Evolutionary conservation across 257 asterid genomes (phyloP).

Genomic region (Solanum gandarillasii): DNA sequence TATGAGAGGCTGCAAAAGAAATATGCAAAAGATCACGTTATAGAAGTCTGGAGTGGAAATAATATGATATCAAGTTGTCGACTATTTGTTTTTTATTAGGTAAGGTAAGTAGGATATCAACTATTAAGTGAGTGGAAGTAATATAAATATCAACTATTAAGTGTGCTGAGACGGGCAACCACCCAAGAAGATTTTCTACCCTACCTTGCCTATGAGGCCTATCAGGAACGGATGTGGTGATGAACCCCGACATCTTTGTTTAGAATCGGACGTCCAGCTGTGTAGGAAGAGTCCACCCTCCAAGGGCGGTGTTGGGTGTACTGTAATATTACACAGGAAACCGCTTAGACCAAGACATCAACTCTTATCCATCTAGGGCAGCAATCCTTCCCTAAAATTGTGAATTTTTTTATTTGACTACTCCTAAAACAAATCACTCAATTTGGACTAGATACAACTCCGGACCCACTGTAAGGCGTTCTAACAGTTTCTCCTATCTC

Average conservation of each 20-base stretch:
- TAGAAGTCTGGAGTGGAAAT: neutral
- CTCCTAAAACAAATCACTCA: neutral
- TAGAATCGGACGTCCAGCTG: neutral
- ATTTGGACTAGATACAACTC: neutral
- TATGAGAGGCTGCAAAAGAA: neutral
- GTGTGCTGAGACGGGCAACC: neutral
- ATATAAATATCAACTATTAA: neutral
- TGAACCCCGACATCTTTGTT: neutral
- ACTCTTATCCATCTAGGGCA: neutral
- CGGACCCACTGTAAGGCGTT: neutral
- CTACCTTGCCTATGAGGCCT: neutral
- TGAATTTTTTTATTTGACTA: neutral
- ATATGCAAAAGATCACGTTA: neutral
- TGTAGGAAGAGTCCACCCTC: neutral
- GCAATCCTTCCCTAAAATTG: neutral
- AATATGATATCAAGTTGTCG: neutral
- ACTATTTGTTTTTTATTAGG: neutral
- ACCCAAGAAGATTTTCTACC: neutral
- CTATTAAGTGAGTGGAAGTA: neutral
- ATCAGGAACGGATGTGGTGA: neutral
- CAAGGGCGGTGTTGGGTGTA: neutral
- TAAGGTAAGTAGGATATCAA: neutral
- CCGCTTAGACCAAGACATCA: neutral
- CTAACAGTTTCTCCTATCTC: neutral
- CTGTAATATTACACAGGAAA: neutral